Evolutionary conservation across 2,329 filamentous ascomycete genomes (phyloP).

Genomic region (Fonsecaea erecta): DNA sequence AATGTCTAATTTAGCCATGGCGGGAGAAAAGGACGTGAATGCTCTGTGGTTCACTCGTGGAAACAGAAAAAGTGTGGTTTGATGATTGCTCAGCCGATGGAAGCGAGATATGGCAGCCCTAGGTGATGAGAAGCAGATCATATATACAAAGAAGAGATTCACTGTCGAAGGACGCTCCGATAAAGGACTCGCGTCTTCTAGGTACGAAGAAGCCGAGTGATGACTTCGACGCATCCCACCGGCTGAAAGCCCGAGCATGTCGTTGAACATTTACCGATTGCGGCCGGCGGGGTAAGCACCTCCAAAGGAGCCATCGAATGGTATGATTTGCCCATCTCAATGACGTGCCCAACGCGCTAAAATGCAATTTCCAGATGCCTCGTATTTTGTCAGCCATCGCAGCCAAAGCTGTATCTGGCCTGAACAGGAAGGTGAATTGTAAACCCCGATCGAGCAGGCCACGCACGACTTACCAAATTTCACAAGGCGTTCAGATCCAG

Average conservation of each 20-base stretch:
- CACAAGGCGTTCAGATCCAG: not conserved
- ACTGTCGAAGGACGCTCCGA: not conserved
- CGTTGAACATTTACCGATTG: not conserved
- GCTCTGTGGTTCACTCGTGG: not conserved
- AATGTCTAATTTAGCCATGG: slow-evolving; percentile 38
- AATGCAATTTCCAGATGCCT: not conserved
- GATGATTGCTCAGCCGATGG: not conserved
- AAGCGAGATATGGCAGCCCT: slow-evolving; percentile 6
- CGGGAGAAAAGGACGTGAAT: slow-evolving; percentile 12
- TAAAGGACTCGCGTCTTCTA: not conserved
- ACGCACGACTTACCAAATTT: not conserved
- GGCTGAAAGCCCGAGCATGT: not conserved
- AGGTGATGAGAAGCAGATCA: slow-evolving; percentile 13
- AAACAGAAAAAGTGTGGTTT: not conserved
- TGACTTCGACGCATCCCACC: not conserved
- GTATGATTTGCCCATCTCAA: not conserved
- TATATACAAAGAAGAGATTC: not conserved
- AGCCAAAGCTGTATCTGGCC: not conserved
- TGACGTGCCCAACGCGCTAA: slow-evolving; percentile 1
- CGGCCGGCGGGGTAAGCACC: not conserved
- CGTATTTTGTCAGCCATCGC: not conserved
- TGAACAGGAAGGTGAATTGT: not conserved
- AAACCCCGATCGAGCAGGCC: not conserved
- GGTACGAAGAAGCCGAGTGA: not conserved
- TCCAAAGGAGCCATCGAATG: not conserved